Percentiles rank a stretch among this genome's conserved stretches.
phyloP scores from a whole-genome alignment of 805 yeast species.

The Monosporozyma solicola region DNA sequence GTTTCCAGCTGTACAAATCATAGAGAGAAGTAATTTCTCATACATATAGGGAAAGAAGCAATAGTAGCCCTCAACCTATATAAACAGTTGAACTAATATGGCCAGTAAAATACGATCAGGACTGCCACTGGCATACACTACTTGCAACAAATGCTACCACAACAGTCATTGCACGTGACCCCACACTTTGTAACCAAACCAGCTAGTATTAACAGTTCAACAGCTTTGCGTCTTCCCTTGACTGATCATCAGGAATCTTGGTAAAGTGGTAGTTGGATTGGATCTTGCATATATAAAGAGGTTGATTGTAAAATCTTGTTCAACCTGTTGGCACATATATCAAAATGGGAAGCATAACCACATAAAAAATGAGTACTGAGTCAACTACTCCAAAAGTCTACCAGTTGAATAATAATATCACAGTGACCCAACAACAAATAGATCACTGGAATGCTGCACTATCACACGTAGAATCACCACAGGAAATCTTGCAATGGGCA shows the following conservation, averaged over 20 bases:
- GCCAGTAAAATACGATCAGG: too few species aligned
- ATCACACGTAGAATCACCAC: slow-evolving; percentile 43
- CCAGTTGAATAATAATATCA: slow-evolving; percentile 25
- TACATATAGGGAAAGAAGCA: too few species aligned
- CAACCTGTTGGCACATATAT: neutral
- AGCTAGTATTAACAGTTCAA: neutral
- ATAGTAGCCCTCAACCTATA: too few species aligned
- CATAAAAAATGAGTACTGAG: neutral
- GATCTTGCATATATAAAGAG: too few species aligned
- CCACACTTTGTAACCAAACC: neutral
- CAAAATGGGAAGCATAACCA: neutral
- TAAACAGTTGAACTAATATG: too few species aligned
- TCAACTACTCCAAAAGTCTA: slow-evolving; percentile 3
- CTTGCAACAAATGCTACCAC: too few species aligned
- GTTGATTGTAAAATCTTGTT: too few species aligned
- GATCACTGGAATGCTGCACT: slow-evolving; percentile 58
- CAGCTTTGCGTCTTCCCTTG: neutral
- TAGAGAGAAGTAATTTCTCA: too few species aligned
- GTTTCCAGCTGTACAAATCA: too few species aligned
- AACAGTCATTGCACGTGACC: too few species aligned
- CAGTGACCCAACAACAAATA: slow-evolving; percentile 45
- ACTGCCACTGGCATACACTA: too few species aligned
- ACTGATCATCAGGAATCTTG: neutral
- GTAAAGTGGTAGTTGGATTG: too few species aligned
- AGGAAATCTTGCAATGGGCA: slow-evolving; percentile 76